A percentile compares a stretch with the other conserved stretches of the same genome.
Evolutionary conservation across 768 basidiomycete species (phyloP).

Genomic region (Leucogyrophana mollusca): DNA sequence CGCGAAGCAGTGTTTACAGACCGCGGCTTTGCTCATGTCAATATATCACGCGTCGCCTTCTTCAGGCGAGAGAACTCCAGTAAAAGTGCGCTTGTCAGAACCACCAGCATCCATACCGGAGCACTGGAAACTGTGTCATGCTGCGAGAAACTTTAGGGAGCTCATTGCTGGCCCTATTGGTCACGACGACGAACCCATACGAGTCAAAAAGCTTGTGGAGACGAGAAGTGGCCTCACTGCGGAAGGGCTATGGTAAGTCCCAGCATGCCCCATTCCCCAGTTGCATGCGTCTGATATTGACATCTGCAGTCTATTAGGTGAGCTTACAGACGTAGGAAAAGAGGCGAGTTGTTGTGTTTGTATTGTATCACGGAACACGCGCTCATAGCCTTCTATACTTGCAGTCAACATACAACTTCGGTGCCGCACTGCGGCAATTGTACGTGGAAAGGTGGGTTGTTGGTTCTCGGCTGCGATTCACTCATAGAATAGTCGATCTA

Average conservation of each 20-base stretch:
- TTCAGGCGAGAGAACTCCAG: slow-evolving; percentile 75
- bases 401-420: slow-evolving; percentile 68
- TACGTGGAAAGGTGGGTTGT: slow-evolving; percentile 61
- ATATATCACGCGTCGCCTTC: neutral
- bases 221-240: slow-evolving; percentile 48
- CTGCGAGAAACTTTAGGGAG: slow-evolving; percentile 48
- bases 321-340: slow-evolving; percentile 69
- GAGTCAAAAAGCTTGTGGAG: slow-evolving; percentile 52
- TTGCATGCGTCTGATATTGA: neutral
- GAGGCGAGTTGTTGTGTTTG: slow-evolving; percentile 52
- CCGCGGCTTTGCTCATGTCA: neutral
- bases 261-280: neutral
- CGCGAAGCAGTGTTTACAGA: neutral
- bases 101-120: slow-evolving; percentile 66
- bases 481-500: neutral
- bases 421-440: slow-evolving; percentile 54
- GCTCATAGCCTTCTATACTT: slow-evolving; percentile 2
- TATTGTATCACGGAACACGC: too few relatives aligned
- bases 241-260: slow-evolving; percentile 64
- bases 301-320: slow-evolving; percentile 60
- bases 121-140: slow-evolving; percentile 67
- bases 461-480: neutral
- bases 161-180: slow-evolving; percentile 32
- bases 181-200: slow-evolving; percentile 26
- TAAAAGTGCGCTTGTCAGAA: slow-evolving; percentile 60